These are phyloP conservation scores for Podaxis rugospora DNA, from an alignment of 768 basidiomycete genomes.

Conservation along the genomic window DNA sequence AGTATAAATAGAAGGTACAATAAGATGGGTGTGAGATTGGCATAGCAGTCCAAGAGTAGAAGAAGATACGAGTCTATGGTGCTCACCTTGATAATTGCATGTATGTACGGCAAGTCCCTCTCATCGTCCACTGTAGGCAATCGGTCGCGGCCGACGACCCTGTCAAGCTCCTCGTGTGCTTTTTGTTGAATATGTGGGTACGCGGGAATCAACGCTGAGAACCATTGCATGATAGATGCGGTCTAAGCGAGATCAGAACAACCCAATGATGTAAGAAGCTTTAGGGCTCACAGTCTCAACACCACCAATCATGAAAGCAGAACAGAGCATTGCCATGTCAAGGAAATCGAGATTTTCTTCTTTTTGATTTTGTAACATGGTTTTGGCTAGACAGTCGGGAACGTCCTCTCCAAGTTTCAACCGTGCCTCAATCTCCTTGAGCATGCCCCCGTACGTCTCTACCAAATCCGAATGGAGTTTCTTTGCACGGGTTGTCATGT, in stretches of 20 bases:
- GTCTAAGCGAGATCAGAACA: constrained; percentile 18
- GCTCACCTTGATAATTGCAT: constrained; percentile 19
- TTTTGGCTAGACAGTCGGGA: constrained; percentile 40
- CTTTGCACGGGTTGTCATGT: constrained; percentile 31
- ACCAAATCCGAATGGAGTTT: constrained; percentile 35
- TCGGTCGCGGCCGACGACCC: constrained; percentile 13
- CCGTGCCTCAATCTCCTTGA: constrained; percentile 30
- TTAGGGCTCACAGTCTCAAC: constrained; percentile 27
- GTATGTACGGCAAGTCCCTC: constrained; percentile 16
- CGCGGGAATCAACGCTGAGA: constrained; percentile 24
- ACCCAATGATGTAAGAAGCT: background rate
- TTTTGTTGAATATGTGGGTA: constrained; percentile 17
- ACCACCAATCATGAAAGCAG: constrained; percentile 41
- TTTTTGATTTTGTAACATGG: constrained; percentile 26
- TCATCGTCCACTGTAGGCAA: constrained; percentile 18
- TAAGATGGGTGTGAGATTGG: background rate
- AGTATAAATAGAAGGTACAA: background rate
- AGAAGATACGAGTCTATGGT: background rate
- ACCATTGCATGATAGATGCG: constrained; percentile 34
- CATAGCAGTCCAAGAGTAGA: background rate
- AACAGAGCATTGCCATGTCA: constrained; percentile 36
- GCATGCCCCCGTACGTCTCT: constrained; percentile 33
- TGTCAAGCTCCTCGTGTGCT: constrained; percentile 22
- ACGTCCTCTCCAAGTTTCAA: constrained; percentile 32
- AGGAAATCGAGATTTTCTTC: constrained; percentile 31